Percentiles rank a stretch among this genome's conserved stretches.
Conservation (phyloP, 2,329 filamentous ascomycete genomes). For the Fusarium luffae region DNA sequence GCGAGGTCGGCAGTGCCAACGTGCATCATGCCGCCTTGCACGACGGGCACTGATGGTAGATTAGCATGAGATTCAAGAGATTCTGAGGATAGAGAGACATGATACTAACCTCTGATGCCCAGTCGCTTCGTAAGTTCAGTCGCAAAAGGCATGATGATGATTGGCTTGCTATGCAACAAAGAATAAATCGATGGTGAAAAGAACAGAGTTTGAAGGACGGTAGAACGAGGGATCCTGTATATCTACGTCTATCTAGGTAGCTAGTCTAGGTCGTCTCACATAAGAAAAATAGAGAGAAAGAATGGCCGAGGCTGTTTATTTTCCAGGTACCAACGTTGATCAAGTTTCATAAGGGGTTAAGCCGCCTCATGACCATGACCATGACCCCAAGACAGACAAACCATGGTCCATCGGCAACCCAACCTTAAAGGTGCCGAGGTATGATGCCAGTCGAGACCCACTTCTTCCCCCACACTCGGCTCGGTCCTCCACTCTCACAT, state of each 20-base stretch:
- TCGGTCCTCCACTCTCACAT: slow-evolving; percentile 39
- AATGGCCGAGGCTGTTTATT: slow-evolving; percentile 22
- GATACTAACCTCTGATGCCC: slow-evolving; percentile 62
- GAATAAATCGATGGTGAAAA: not conserved
- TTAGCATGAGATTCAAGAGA: not conserved
- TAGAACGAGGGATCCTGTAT: not conserved
- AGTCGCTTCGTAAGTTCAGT: slow-evolving; percentile 68
- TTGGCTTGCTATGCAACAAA: not conserved
- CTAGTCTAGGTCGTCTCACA: slow-evolving; percentile 1
- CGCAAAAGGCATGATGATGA: slow-evolving; percentile 63
- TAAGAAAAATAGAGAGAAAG: not conserved
- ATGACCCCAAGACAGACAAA: not conserved
- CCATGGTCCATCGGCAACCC: not conserved
- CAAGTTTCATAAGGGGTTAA: not conserved
- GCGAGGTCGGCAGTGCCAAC: slow-evolving; percentile 84
- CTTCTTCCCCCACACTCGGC: slow-evolving; percentile 27
- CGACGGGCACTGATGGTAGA: slow-evolving; percentile 72
- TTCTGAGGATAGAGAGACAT: not conserved
- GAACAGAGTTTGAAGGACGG: not conserved
- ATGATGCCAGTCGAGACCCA: slow-evolving; percentile 10
- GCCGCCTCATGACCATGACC: not conserved
- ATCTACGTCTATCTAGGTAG: slow-evolving; percentile 2
- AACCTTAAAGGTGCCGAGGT: slow-evolving; percentile 37
- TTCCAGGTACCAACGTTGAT: not conserved
- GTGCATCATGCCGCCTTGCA: slow-evolving; percentile 91